A percentile compares a stretch with the other conserved stretches of the same genome.
Conservation (phyloP, 768 basidiomycete genomes). For the Podaxis sp. region DNA sequence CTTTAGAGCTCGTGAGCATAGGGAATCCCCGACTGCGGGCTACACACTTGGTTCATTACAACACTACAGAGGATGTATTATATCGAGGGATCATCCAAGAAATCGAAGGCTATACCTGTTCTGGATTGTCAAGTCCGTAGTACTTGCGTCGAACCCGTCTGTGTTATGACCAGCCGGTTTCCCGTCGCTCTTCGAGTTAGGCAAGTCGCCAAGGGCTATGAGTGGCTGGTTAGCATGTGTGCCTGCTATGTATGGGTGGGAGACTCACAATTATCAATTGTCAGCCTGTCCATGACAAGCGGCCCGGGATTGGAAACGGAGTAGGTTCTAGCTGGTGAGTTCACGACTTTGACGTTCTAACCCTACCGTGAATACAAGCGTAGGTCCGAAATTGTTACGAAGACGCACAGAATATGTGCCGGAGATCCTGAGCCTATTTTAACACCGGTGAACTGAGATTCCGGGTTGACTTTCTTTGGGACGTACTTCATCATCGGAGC, state of each 20-base stretch:
- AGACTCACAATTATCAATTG: conserved; percentile 55
- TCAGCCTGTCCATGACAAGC: conserved; percentile 41
- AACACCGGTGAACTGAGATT: neutral
- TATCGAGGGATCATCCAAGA: neutral
- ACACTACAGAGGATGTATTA: conserved; percentile 18
- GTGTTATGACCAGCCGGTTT: conserved; percentile 48
- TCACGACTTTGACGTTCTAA: conserved; percentile 39
- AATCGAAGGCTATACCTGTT: conserved; percentile 31
- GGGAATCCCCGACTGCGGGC: conserved; percentile 9
- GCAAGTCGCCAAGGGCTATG: conserved; percentile 48
- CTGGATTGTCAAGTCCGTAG: conserved; percentile 36
- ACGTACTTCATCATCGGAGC: conserved; percentile 43
- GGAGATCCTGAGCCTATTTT: conserved; percentile 34
- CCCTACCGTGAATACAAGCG: conserved; percentile 21
- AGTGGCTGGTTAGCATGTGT: neutral
- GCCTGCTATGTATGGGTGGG: neutral
- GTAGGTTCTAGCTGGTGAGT: conserved; percentile 38
- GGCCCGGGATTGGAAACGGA: conserved; percentile 38
- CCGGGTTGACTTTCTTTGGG: neutral
- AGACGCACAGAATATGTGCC: conserved; percentile 32
- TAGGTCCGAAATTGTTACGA: conserved; percentile 20
- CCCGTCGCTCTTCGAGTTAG: conserved; percentile 51
- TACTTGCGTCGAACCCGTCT: conserved; percentile 47
- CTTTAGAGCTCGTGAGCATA: conserved; percentile 18
- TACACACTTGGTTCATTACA: conserved; percentile 38